Conservation (phyloP, 2,329 filamentous ascomycete genomes). For the Stagonosporopsis tanaceti region DNA sequence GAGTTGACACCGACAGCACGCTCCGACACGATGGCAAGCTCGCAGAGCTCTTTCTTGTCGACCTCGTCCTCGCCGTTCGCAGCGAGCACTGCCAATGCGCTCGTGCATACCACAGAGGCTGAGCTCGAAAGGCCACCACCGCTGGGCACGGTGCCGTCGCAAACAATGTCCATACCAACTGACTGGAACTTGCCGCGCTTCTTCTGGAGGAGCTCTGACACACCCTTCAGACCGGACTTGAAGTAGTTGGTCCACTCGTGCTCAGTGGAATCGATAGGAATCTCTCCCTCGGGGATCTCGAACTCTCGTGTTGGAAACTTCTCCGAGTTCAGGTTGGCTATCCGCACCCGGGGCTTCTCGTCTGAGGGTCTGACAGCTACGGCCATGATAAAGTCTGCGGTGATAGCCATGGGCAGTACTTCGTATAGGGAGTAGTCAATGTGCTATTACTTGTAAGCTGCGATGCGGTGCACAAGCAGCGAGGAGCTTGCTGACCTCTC, state of each 20-base stretch:
- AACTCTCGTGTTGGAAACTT: constrained; percentile 83
- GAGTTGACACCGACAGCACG: constrained; percentile 95
- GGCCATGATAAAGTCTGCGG: constrained; percentile 87
- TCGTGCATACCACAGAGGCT: constrained; percentile 91
- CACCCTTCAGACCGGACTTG: constrained; percentile 86
- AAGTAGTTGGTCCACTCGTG: constrained; percentile 99
- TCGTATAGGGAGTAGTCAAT: constrained; percentile 98
- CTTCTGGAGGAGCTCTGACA: constrained; percentile 75
- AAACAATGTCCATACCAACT: constrained; percentile 82
- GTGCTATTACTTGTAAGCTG: constrained; percentile 62
- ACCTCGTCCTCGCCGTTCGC: constrained; percentile 81
- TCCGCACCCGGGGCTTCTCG: constrained; percentile 69
- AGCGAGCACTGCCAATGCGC: constrained; percentile 84
- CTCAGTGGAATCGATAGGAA: constrained; percentile 77
- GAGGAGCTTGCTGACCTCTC: constrained; percentile 63
- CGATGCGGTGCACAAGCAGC: neutral
- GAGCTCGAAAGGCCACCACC: constrained; percentile 93
- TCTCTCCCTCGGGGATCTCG: constrained; percentile 67
- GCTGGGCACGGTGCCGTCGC: constrained; percentile 90
- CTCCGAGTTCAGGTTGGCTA: constrained; percentile 78
- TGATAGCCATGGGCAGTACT: constrained; percentile 94
- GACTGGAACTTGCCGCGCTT: constrained; percentile 73
- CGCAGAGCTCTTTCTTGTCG: constrained; percentile 90
- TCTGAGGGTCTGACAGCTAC: constrained; percentile 67
- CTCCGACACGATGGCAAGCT: constrained; percentile 94